phyloP scores from a whole-genome alignment of 257 asterid genomes.

The Capsicum pubescens region DNA sequence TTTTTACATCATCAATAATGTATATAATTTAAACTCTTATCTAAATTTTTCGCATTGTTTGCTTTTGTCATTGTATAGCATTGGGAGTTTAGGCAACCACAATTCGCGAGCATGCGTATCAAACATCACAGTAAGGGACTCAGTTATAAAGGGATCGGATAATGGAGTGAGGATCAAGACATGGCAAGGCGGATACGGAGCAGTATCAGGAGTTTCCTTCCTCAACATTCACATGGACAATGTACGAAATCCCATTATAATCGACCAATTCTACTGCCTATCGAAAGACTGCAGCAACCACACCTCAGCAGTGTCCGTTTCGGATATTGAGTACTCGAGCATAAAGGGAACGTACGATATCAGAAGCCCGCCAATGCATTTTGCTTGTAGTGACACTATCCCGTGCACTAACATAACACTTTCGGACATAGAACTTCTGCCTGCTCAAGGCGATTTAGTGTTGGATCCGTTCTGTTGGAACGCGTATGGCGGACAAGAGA shows the following conservation, averaged over 20 bases:
- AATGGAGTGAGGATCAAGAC: constrained; percentile 74
- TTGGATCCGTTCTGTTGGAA: constrained; percentile 71
- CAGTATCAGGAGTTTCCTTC: constrained; percentile 52
- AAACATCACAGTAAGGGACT: constrained; percentile 61
- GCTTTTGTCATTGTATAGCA: constrained; percentile 39
- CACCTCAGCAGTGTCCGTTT: constrained; percentile 56
- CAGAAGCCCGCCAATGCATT: constrained; percentile 62
- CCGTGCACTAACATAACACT: constrained; percentile 70
- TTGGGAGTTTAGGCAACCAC: constrained; percentile 68
- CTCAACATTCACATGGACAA: constrained; percentile 62
- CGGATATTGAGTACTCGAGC: constrained; percentile 44
- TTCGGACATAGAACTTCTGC: constrained; percentile 64
- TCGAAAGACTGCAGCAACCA: constrained; percentile 45
- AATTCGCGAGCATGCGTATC: constrained; percentile 60
- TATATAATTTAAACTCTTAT: background rate
- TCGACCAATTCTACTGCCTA: constrained; percentile 66
- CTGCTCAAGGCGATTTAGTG: constrained; percentile 52
- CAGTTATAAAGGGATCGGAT: constrained; percentile 57
- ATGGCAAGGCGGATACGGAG: constrained; percentile 79
- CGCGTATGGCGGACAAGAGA: constrained; percentile 49
- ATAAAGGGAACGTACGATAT: constrained; percentile 69
- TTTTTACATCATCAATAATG: background rate
- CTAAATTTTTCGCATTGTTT: no score
- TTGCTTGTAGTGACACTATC: constrained; percentile 61
- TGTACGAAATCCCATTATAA: constrained; percentile 67